phyloP scores from a whole-genome alignment of 192 early-diverging fungal species.

The Diversispora epigaea region DNA sequence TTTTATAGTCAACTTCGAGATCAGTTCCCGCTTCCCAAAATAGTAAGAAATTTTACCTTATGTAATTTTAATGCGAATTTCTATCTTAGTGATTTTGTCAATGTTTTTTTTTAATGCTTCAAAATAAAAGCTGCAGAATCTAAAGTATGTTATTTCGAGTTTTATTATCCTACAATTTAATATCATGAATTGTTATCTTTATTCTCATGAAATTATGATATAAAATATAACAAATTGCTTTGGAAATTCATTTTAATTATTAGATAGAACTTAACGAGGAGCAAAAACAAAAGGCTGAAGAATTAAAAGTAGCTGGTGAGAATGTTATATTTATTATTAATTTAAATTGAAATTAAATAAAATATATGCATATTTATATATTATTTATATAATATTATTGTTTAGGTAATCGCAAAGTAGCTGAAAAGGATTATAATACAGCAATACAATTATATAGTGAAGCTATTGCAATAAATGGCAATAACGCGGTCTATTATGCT shows the following conservation, averaged over 20 bases:
- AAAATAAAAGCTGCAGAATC: slow-evolving; percentile 4
- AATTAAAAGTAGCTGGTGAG: slow-evolving; percentile 70
- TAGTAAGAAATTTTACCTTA: too few relatives aligned
- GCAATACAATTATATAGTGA: slow-evolving; percentile 89
- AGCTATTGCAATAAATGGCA: slow-evolving; percentile 80
- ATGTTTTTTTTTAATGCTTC: neutral
- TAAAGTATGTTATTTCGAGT: neutral
- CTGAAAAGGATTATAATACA: slow-evolving; percentile 76
- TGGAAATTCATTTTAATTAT: neutral
- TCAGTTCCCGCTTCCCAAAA: too few relatives aligned
- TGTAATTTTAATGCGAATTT: too few relatives aligned
- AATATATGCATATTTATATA: neutral
- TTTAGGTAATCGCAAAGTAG: slow-evolving; percentile 77
- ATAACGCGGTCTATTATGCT: slow-evolving; percentile 93
- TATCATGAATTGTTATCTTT: neutral
- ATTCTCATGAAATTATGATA: too few relatives aligned
- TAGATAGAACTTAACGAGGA: slow-evolving; percentile 51
- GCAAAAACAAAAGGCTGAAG: slow-evolving; percentile 81
- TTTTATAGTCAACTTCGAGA: too few relatives aligned
- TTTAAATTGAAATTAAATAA: neutral
- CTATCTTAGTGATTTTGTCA: neutral
- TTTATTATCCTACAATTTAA: too few relatives aligned
- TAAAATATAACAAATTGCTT: neutral
- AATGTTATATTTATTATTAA: neutral
- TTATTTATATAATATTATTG: neutral